Evolutionary conservation across 2,329 filamentous ascomycete genomes (phyloP).

Genomic region (Colletotrichum siamense): DNA sequence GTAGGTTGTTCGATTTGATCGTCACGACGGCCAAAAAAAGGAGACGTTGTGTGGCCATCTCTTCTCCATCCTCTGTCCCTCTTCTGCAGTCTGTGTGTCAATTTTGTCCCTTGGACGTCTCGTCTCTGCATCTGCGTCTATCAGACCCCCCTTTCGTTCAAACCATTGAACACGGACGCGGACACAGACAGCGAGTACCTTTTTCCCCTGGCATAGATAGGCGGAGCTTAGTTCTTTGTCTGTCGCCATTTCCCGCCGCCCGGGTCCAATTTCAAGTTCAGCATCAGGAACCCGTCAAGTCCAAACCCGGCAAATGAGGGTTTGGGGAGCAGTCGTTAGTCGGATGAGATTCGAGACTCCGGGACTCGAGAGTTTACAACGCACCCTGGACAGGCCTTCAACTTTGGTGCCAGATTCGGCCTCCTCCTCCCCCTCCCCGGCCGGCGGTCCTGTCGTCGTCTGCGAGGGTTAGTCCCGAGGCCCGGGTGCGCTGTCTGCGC

Average conservation of each 20-base stretch:
- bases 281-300: neutral
- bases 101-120: neutral
- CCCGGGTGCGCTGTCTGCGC: neutral
- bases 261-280: slow-evolving; percentile 7
- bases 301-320: slow-evolving; percentile 4
- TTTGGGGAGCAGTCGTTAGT: neutral
- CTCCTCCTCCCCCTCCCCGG: neutral
- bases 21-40: neutral
- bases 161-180: neutral
- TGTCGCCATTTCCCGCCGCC: neutral
- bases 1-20: neutral
- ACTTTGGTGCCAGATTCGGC: slow-evolving; percentile 12
- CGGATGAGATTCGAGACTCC: neutral
- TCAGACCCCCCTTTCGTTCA: slow-evolving; percentile 1
- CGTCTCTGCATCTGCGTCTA: neutral
- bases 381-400: slow-evolving; percentile 6
- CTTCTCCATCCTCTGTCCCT: neutral
- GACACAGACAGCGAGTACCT: neutral
- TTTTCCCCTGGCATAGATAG: neutral
- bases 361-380: neutral
- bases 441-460: neutral
- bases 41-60: neutral
- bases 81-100: slow-evolving; percentile 7
- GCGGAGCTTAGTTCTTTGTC: neutral
- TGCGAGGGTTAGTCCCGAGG: neutral